These are phyloP conservation scores for Talaromyces sp. DNA, from an alignment of 2,329 filamentous ascomycete genomes.

Conservation along the genomic window DNA sequence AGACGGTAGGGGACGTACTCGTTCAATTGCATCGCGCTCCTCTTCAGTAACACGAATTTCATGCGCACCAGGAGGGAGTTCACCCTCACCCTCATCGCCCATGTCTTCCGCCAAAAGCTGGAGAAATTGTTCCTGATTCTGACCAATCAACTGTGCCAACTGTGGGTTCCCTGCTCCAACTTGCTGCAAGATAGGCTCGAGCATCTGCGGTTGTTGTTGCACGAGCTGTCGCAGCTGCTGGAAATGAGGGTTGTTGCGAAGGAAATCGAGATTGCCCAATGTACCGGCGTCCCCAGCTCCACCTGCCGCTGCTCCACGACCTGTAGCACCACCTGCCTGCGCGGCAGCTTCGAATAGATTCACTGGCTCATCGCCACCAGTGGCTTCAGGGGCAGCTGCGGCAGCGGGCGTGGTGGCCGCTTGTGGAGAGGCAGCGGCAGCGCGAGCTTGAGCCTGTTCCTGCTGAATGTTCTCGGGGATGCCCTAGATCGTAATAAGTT, in stretches of 20 bases:
- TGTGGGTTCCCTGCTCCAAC: slow-evolving; percentile 92
- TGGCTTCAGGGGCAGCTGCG: slow-evolving; percentile 35
- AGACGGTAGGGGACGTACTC: slow-evolving; percentile 54
- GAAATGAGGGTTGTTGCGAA: slow-evolving; percentile 94
- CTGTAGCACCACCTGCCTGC: slow-evolving; percentile 56
- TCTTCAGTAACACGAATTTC: slow-evolving; percentile 90
- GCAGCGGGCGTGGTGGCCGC: slow-evolving; percentile 26
- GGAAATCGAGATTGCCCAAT: slow-evolving; percentile 80
- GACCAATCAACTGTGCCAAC: slow-evolving; percentile 83
- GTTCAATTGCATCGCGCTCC: slow-evolving; percentile 93
- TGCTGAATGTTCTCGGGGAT: slow-evolving; percentile 81
- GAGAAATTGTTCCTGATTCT: slow-evolving; percentile 90
- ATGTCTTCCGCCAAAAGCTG: slow-evolving; percentile 82
- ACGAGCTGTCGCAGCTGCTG: slow-evolving; percentile 96
- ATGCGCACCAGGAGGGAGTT: slow-evolving; percentile 78
- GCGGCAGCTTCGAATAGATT: slow-evolving; percentile 94
- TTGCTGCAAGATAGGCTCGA: slow-evolving; percentile 95
- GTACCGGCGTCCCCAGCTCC: slow-evolving; percentile 50
- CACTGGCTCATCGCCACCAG: slow-evolving; percentile 56
- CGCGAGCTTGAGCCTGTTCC: slow-evolving; percentile 54
- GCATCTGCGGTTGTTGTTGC: slow-evolving; percentile 96
- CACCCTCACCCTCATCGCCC: slow-evolving; percentile 65
- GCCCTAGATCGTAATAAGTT: slow-evolving; percentile 54
- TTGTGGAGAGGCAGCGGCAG: slow-evolving; percentile 37
- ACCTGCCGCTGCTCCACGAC: slow-evolving; percentile 29